Evolutionary conservation across 768 basidiomycete species (phyloP).

Genomic region (Mycena amicta): DNA sequence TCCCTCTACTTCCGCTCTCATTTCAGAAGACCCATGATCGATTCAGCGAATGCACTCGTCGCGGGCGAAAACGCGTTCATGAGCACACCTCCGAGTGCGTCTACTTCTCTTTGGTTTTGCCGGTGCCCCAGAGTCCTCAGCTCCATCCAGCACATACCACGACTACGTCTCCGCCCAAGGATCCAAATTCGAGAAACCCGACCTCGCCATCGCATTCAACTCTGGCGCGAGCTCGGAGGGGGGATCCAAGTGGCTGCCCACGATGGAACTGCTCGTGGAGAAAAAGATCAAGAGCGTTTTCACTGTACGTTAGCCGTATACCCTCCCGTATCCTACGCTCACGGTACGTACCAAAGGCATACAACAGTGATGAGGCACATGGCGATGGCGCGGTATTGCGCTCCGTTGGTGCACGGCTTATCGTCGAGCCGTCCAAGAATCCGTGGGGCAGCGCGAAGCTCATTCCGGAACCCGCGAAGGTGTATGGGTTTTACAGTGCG

Average conservation of each 20-base stretch:
- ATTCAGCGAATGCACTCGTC: slow-evolving; percentile 7
- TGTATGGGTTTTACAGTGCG: slow-evolving; percentile 36
- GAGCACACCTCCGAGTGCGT: slow-evolving; percentile 10
- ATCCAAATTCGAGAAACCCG: slow-evolving; percentile 7
- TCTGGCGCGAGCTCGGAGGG: slow-evolving; percentile 7
- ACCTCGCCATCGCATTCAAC: slow-evolving; percentile 18
- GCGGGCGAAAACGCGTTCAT: slow-evolving; percentile 13
- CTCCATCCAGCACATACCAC: slow-evolving; percentile 17
- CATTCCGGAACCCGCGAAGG: slow-evolving; percentile 25
- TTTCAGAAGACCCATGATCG: not conserved
- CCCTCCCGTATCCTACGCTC: not conserved
- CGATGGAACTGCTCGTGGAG: slow-evolving; percentile 16
- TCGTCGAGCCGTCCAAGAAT: slow-evolving; percentile 19
- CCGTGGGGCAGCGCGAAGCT: slow-evolving; percentile 22
- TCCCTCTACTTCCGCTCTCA: not conserved
- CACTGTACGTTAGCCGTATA: slow-evolving; percentile 5
- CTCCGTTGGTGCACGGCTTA: slow-evolving; percentile 17
- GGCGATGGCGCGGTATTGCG: slow-evolving; percentile 15
- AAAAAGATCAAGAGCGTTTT: slow-evolving; percentile 12
- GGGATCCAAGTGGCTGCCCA: slow-evolving; percentile 9
- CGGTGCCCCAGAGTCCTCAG: not conserved
- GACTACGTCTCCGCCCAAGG: slow-evolving; percentile 5
- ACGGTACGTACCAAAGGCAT: slow-evolving; percentile 5
- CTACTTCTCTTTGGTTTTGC: too few species aligned
- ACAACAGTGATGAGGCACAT: slow-evolving; percentile 21